A percentile compares a stretch with the other conserved stretches of the same genome.
Conservation (phyloP, 495 filamentous ascomycete species). For the Bryoglossum gracile region DNA sequence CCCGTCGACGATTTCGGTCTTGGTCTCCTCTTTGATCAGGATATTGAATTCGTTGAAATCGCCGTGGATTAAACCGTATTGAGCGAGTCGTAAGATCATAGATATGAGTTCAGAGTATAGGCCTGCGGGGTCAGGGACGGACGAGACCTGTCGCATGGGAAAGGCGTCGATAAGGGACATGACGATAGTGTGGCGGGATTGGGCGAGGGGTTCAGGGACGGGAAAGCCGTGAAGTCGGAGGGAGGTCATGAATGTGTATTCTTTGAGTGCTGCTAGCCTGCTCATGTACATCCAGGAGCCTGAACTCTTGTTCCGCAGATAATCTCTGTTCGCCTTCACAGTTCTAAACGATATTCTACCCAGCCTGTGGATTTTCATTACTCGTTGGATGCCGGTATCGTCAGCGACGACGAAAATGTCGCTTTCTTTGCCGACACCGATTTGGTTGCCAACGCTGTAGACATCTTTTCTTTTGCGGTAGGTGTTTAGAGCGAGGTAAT, state of each 20-base stretch:
- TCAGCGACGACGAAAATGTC: constrained; percentile 91
- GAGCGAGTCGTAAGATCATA: constrained; percentile 77
- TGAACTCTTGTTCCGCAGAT: constrained; percentile 70
- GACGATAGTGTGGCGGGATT: constrained; percentile 88
- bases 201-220: constrained; percentile 78
- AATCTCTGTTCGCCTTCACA: constrained; percentile 93
- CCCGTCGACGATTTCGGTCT: constrained; percentile 12
- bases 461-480: constrained; percentile 69
- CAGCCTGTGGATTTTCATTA: constrained; percentile 90
- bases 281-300: constrained; percentile 98
- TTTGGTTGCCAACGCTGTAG: constrained; percentile 89
- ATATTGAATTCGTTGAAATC: constrained; percentile 99
- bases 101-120: constrained; percentile 87
- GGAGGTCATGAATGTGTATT: constrained; percentile 87
- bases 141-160: constrained; percentile 77
- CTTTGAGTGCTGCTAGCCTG: constrained; percentile 82
- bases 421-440: constrained; percentile 95
- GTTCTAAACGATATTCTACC: constrained; percentile 95
- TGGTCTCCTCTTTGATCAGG: constrained; percentile 68
- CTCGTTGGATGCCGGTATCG: constrained; percentile 51
- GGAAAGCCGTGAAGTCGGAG: constrained; percentile 75
- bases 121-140: constrained; percentile 65
- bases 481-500: constrained; percentile 90
- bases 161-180: constrained; percentile 89
- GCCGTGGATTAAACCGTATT: constrained; percentile 87